These are phyloP conservation scores for Silene coronaria DNA, from an alignment of 179 eudicot species.

Conservation along the genomic window DNA sequence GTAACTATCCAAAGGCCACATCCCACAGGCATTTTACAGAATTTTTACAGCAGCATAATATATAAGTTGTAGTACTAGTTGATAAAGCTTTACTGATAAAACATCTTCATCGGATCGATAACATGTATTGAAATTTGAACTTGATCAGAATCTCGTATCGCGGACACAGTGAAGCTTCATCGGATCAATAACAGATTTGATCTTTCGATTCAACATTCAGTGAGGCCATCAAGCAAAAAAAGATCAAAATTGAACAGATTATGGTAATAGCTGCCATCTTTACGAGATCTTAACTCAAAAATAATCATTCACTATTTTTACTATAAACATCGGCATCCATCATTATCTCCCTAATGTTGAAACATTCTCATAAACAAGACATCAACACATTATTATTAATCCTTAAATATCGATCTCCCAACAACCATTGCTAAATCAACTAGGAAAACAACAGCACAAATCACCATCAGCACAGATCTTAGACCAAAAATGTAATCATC, in stretches of 20 bases:
- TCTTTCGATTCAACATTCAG: background rate
- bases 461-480: slow-evolving; percentile 16
- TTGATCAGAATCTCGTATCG: background rate
- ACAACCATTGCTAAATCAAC: slow-evolving; percentile 9
- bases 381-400: background rate
- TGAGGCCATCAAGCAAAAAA: background rate
- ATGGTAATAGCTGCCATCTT: background rate
- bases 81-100: background rate
- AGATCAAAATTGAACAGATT: background rate
- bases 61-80: background rate
- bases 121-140: background rate
- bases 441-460: slow-evolving; percentile 4
- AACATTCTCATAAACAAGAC: background rate
- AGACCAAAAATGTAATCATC: background rate
- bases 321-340: background rate
- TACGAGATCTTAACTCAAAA: background rate
- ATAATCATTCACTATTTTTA: background rate
- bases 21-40: background rate
- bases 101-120: background rate
- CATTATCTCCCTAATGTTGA: background rate
- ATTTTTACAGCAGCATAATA: background rate
- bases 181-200: background rate
- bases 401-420: background rate
- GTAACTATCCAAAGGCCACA: slow-evolving; percentile 4
- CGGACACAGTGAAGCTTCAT: background rate